These are phyloP conservation scores for Acrocalymma vagum DNA, from an alignment of 2,329 filamentous ascomycete species.

Conservation along the genomic window DNA sequence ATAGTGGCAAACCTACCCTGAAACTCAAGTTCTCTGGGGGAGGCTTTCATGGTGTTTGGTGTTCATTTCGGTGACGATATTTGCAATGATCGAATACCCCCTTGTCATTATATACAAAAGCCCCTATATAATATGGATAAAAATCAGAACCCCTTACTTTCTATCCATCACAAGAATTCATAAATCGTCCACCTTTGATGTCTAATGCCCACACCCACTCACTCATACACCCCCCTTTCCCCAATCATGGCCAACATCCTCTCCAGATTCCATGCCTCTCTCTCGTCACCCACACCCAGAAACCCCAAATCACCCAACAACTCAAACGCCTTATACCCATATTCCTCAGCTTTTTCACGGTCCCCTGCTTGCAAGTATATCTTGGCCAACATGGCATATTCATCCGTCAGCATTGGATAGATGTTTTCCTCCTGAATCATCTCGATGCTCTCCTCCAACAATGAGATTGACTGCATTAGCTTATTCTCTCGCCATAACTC, in stretches of 20 bases:
- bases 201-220: not conserved
- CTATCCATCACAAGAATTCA: too few relatives aligned
- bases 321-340: constrained; percentile 10
- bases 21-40: not conserved
- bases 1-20: not conserved
- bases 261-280: constrained; percentile 22
- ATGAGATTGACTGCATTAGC: constrained; percentile 13
- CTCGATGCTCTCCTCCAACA: constrained; percentile 17
- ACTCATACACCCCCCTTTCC: constrained; percentile 3
- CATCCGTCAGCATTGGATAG: constrained; percentile 21
- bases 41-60: not conserved
- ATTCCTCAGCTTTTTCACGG: constrained; percentile 15
- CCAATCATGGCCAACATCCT: constrained; percentile 17
- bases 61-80: too few relatives aligned
- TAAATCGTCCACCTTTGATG: too few relatives aligned
- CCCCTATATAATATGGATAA: too few relatives aligned
- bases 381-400: constrained; percentile 26
- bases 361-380: constrained; percentile 20
- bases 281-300: constrained; percentile 16
- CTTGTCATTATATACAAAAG: too few relatives aligned
- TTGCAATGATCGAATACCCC: too few relatives aligned
- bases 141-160: too few relatives aligned
- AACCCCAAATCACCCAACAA: constrained; percentile 23
- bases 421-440: constrained; percentile 25
- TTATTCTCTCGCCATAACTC: constrained; percentile 10